Percentiles rank a stretch among this genome's conserved stretches.
phyloP scores from a whole-genome alignment of 306 rosid genomes.

The Senna siamea region DNA sequence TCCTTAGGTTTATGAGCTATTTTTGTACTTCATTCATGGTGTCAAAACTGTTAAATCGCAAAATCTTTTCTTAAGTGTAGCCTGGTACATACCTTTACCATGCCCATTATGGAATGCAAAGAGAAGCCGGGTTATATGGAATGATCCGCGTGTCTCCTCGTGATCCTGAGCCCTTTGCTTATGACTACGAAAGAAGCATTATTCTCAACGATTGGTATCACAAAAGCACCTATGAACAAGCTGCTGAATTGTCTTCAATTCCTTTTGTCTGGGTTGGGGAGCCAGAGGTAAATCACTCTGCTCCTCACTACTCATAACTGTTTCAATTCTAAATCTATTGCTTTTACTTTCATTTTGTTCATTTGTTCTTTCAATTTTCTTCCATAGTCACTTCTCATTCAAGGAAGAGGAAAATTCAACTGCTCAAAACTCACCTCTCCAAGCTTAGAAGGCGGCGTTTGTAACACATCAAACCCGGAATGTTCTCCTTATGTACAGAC shows the following conservation, averaged over 20 bases:
- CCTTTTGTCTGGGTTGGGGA: constrained; percentile 65
- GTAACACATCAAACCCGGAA: constrained; percentile 61
- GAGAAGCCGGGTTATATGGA: constrained; percentile 83
- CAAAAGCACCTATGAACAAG: constrained; percentile 63
- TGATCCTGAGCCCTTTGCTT: constrained; percentile 73
- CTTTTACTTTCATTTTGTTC: neutral
- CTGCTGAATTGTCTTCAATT: constrained; percentile 63
- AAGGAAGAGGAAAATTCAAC: constrained; percentile 83
- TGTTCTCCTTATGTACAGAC: constrained; percentile 64
- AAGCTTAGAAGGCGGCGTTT: constrained; percentile 41
- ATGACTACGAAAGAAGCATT: constrained; percentile 77
- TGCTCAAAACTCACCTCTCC: constrained; percentile 54
- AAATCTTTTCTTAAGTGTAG: constrained; percentile 43
- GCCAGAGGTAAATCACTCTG: constrained; percentile 62
- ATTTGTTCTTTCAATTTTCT: too few relatives aligned
- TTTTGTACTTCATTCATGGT: too few relatives aligned
- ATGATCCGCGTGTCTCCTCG: constrained; percentile 65
- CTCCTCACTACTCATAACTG: neutral
- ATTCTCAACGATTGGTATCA: constrained; percentile 90
- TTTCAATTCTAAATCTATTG: neutral
- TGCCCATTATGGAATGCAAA: constrained; percentile 94
- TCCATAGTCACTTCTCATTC: constrained; percentile 76
- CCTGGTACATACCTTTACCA: constrained; percentile 88
- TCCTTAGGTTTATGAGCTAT: too few relatives aligned
- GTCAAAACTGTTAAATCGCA: neutral